These are phyloP conservation scores for Rhizopogon rudus DNA, from an alignment of 768 basidiomycete species.

Conservation along the genomic window DNA sequence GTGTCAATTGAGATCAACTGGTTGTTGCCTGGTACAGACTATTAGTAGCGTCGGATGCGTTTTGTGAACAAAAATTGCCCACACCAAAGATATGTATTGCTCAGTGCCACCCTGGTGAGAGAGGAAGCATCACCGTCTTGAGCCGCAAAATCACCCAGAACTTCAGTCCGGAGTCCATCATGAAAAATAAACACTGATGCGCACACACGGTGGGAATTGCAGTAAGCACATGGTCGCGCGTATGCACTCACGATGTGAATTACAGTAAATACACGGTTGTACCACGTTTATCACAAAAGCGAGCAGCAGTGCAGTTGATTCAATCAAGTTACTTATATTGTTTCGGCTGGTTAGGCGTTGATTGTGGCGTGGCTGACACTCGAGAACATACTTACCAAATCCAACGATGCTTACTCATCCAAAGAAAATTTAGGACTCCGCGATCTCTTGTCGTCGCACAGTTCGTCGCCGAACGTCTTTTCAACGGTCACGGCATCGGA, in stretches of 20 bases:
- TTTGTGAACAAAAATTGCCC: background rate
- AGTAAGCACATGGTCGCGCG: background rate
- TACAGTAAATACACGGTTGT: background rate
- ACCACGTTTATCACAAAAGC: too few relatives aligned
- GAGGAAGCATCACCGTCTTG: background rate
- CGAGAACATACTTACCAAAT: background rate
- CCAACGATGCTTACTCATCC: background rate
- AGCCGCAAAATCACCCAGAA: background rate
- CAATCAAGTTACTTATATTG: too few relatives aligned
- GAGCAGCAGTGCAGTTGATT: background rate
- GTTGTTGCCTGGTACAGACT: background rate
- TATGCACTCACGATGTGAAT: background rate
- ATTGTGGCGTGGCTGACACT: background rate
- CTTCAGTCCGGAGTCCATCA: background rate
- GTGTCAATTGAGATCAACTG: background rate
- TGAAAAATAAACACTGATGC: background rate
- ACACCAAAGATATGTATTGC: background rate
- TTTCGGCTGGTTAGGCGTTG: background rate
- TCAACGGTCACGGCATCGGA: constrained; percentile 4
- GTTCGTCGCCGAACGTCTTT: constrained; percentile 2
- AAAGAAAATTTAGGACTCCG: constrained; percentile 11
- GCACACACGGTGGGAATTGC: background rate
- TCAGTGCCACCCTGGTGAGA: background rate
- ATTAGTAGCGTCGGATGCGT: background rate
- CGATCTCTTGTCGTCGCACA: constrained; percentile 9